Evolutionary conservation across 108 stramenopile species (phyloP).

Genomic region (Aurantiochytrium sp.): DNA sequence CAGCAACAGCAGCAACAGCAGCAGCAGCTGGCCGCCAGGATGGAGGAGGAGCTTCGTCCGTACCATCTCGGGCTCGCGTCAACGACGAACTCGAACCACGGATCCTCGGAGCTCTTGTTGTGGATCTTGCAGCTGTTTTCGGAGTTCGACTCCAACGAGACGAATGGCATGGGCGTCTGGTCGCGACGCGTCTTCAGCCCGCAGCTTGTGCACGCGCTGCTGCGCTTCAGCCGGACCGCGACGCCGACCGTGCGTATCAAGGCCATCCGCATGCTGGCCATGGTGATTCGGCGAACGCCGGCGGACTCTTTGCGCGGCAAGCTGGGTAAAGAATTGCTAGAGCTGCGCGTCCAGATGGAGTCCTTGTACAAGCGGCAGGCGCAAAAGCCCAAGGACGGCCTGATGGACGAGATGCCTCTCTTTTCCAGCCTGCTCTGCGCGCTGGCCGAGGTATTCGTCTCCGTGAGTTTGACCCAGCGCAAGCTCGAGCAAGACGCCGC

Average conservation of each 20-base stretch:
- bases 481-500: background rate
- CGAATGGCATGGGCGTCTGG: conserved; percentile 24
- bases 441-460: background rate
- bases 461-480: background rate
- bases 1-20: too few relatives aligned
- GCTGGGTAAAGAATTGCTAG: background rate
- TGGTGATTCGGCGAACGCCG: conserved; percentile 27
- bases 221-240: conserved; percentile 21
- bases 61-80: conserved; percentile 20
- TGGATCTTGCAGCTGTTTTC: conserved; percentile 24
- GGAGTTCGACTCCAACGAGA: conserved; percentile 24
- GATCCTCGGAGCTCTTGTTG: conserved; percentile 9
- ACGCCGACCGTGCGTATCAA: background rate
- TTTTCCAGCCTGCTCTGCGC: conserved; percentile 28
- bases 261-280: conserved; percentile 29
- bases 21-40: background rate
- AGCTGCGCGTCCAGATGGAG: conserved; percentile 19
- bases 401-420: conserved; percentile 27
- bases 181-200: conserved; percentile 5
- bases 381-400: conserved; percentile 24
- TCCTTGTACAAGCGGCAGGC: conserved; percentile 28
- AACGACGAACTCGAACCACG: conserved; percentile 18
- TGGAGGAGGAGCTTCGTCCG: conserved; percentile 1
- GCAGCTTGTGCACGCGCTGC: background rate
- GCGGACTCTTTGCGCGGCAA: background rate